These are phyloP conservation scores for Saturnispora gosingensis DNA, from an alignment of 805 yeast genomes.

Conservation along the genomic window DNA sequence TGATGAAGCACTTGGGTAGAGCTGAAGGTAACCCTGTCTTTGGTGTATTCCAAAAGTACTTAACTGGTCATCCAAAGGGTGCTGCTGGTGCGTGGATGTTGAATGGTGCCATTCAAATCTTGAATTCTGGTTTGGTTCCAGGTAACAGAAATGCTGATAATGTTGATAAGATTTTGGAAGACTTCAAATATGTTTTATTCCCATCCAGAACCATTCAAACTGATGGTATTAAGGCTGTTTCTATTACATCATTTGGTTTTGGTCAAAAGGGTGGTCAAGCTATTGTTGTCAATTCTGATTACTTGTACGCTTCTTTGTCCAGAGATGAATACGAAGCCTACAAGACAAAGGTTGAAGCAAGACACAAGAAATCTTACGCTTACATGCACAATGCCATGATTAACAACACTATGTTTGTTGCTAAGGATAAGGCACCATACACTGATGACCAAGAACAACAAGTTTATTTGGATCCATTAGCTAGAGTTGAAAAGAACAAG, in stretches of 20 bases:
- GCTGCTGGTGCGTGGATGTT: conserved; percentile 99
- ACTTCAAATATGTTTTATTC: conserved; percentile 81
- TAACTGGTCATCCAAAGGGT: conserved; percentile 99
- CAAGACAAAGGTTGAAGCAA: conserved; percentile 44
- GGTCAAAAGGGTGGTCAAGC: conserved; percentile 99
- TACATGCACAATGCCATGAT: conserved; percentile 94
- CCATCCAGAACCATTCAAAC: conserved; percentile 92
- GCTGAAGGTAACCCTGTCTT: conserved; percentile 94
- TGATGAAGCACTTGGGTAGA: conserved; percentile 95
- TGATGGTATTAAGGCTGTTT: conserved; percentile 95
- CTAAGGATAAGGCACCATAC: conserved; percentile 93
- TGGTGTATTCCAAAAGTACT: conserved; percentile 97
- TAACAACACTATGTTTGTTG: conserved; percentile 81
- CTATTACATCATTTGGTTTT: conserved; percentile 96
- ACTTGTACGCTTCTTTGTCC: conserved; percentile 77
- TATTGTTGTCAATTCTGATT: conserved; percentile 83
- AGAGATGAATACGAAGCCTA: conserved; percentile 64
- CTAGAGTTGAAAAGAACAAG: conserved; percentile 44
- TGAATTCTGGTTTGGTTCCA: conserved; percentile 83
- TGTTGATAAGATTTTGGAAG: conserved; percentile 73
- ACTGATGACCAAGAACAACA: conserved; percentile 75
- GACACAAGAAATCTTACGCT: conserved; percentile 86
- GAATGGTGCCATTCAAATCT: conserved; percentile 93
- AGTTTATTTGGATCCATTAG: conserved; percentile 94
- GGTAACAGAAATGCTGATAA: conserved; percentile 99